Conservation (phyloP, 192 early-diverging fungal species). For the Gigaspora rosea region DNA sequence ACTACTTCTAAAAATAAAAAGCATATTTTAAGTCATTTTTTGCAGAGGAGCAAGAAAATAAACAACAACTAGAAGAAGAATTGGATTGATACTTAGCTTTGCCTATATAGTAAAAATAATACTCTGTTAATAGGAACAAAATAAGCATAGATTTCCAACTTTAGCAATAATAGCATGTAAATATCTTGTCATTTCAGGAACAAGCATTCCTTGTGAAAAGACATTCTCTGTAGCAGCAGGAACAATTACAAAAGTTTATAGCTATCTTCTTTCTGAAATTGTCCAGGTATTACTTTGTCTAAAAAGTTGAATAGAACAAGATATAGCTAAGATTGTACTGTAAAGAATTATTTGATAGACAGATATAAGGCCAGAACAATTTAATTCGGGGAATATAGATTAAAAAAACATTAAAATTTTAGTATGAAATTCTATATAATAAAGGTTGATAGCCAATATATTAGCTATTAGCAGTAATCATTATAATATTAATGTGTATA, state of each 20-base stretch:
- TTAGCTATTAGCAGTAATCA: too few species aligned
- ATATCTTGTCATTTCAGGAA: slow-evolving; percentile 18
- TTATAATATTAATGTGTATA: too few species aligned
- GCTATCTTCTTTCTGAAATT: background rate
- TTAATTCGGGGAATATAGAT: too few species aligned
- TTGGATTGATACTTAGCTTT: slow-evolving; percentile 13
- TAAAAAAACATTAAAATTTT: too few species aligned
- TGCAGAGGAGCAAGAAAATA: too few species aligned
- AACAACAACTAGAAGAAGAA: slow-evolving; percentile 18
- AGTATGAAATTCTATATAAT: too few species aligned
- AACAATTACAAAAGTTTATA: slow-evolving; percentile 8
- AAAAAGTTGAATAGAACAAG: slow-evolving; percentile 18
- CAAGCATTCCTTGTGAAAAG: slow-evolving; percentile 25
- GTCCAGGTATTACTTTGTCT: background rate
- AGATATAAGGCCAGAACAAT: too few species aligned
- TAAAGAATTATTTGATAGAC: too few species aligned
- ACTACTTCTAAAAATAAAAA: background rate
- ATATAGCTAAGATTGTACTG: too few species aligned
- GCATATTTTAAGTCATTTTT: too few species aligned
- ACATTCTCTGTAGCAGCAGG: background rate
- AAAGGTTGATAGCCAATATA: too few species aligned
- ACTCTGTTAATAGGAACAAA: background rate
- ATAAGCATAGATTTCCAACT: background rate
- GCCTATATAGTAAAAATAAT: background rate
- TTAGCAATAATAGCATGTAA: slow-evolving; percentile 11